Conservation (phyloP, 345 rosid species). For the Pelargonium nanum region DNA sequence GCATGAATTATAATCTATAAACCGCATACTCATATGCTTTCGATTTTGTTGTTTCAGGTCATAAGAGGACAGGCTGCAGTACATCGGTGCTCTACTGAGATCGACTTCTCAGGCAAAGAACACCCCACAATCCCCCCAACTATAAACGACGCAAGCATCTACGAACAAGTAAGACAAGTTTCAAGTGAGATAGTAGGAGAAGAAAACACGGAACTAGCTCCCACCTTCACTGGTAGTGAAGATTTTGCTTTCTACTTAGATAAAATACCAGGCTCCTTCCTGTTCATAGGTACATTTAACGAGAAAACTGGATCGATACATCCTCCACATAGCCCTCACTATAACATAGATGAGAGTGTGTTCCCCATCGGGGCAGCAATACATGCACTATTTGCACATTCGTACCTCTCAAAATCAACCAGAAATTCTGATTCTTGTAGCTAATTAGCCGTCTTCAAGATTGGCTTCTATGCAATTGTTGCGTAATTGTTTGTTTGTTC, state of each 20-base stretch:
- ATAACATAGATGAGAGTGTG: conserved; percentile 41
- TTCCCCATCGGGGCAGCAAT: conserved; percentile 46
- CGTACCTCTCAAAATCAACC: conserved; percentile 22
- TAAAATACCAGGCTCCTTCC: conserved; percentile 36
- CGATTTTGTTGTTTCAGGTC: conserved; percentile 20
- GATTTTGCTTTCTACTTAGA: conserved; percentile 48
- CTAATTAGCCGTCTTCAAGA: neutral
- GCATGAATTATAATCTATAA: neutral
- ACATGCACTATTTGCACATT: conserved; percentile 38
- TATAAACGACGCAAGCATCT: conserved; percentile 26
- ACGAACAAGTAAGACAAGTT: conserved; percentile 21
- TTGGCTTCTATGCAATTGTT: neutral
- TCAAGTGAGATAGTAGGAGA: conserved; percentile 33
- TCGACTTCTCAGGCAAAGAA: conserved; percentile 30
- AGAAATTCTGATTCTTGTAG: neutral
- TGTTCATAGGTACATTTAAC: conserved; percentile 30
- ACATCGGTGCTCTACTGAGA: conserved; percentile 38
- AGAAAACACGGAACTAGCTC: conserved; percentile 29
- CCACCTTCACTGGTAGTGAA: conserved; percentile 45
- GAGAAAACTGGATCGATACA: conserved; percentile 28
- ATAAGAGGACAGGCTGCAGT: conserved; percentile 47
- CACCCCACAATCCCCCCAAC: conserved; percentile 45
- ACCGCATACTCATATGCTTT: neutral
- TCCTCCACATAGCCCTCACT: conserved; percentile 46
- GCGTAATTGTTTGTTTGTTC: no score